Percentiles rank a stretch among this genome's conserved stretches.
These are phyloP conservation scores for Phyllostachys edulis DNA, from an alignment of 176 grass and related monocot species.

Conservation along the genomic window DNA sequence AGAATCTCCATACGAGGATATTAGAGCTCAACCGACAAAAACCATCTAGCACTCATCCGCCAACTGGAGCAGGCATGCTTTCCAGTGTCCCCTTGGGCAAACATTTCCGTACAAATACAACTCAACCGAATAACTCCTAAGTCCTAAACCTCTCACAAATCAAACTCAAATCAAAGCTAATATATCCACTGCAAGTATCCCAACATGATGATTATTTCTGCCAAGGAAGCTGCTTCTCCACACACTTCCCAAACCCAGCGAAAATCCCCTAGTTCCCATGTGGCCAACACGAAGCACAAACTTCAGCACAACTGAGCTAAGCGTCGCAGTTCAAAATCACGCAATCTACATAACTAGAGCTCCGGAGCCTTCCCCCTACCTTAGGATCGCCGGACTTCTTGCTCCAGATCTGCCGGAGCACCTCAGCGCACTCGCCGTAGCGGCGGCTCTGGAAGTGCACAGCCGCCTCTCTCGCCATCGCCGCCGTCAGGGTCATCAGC, in stretches of 20 bases:
- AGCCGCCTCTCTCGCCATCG: conserved; percentile 59
- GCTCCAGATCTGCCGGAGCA: conserved; percentile 47
- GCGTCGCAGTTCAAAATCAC: background rate
- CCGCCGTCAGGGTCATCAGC: conserved; percentile 41
- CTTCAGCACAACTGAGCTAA: background rate
- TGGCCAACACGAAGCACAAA: background rate
- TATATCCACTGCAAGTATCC: background rate
- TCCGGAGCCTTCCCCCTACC: conserved; percentile 20
- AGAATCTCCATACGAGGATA: background rate
- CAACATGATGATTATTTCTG: background rate
- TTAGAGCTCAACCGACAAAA: background rate
- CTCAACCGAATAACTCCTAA: background rate
- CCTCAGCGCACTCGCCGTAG: conserved; percentile 50
- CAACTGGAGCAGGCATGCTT: background rate
- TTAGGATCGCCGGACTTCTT: conserved; percentile 65
- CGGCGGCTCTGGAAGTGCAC: conserved; percentile 58
- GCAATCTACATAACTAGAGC: background rate
- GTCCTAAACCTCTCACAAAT: background rate
- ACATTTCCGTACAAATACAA: background rate
- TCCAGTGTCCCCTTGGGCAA: background rate
- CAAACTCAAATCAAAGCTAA: background rate
- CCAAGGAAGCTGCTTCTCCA: background rate
- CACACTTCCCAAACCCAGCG: background rate
- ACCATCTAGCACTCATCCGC: background rate
- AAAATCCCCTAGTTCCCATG: background rate